Percentiles rank a stretch among this genome's conserved stretches.
Conservation (phyloP, 257 asterid species). For the Solanum etuberosum region DNA sequence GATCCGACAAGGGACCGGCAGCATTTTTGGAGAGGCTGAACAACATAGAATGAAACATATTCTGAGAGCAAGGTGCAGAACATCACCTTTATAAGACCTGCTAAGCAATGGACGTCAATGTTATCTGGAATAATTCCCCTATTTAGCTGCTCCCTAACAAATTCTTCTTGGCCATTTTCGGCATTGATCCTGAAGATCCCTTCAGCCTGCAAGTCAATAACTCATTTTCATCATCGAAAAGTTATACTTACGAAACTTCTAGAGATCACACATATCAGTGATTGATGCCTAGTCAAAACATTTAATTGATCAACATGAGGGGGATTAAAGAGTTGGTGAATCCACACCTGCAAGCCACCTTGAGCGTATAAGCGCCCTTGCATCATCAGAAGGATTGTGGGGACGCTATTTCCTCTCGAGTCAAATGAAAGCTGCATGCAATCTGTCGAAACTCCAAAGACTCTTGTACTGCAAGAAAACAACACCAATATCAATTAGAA, state of each 20-base stretch:
- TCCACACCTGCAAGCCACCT: constrained; percentile 71
- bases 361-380: constrained; percentile 62
- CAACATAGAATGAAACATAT: neutral
- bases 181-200: constrained; percentile 81
- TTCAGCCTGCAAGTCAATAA: constrained; percentile 34
- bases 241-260: neutral
- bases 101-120: constrained; percentile 73
- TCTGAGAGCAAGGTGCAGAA: neutral
- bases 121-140: constrained; percentile 47
- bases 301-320: neutral
- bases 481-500: neutral
- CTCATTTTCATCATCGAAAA: neutral
- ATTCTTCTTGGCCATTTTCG: constrained; percentile 61
- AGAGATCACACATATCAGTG: neutral
- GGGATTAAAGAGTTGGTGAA: neutral
- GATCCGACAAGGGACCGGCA: neutral
- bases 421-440: constrained; percentile 94
- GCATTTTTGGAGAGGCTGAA: neutral
- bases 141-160: constrained; percentile 51
- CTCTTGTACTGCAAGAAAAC: constrained; percentile 46
- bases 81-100: constrained; percentile 68
- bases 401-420: constrained; percentile 74
- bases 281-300: neutral
- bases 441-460: constrained; percentile 86
- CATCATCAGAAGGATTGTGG: constrained; percentile 84